Evolutionary conservation across 768 basidiomycete genomes (phyloP).

Genomic region (Rhizopogon roseolus): DNA sequence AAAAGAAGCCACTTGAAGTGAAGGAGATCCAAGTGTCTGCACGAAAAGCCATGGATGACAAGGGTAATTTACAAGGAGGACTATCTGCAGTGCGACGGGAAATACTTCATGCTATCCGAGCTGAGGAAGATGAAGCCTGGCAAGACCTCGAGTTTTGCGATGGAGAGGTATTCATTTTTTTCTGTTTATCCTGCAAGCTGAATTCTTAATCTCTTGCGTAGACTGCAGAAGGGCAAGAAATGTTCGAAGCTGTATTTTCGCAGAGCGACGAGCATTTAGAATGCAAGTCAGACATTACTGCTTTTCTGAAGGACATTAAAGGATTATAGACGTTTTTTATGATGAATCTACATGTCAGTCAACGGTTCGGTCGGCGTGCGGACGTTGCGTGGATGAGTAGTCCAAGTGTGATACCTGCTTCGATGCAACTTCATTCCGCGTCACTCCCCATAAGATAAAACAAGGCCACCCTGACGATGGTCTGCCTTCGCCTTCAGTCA

Average conservation of each 20-base stretch:
- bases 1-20: constrained; percentile 54
- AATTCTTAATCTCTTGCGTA: constrained; percentile 24
- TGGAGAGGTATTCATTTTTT: constrained; percentile 44
- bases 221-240: constrained; percentile 52
- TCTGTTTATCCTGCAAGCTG: neutral
- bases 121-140: constrained; percentile 80
- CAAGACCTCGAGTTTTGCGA: constrained; percentile 62
- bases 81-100: constrained; percentile 70
- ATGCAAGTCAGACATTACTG: constrained; percentile 51
- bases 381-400: neutral
- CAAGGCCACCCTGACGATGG: neutral
- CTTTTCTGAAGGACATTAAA: constrained; percentile 53
- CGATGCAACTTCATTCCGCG: neutral
- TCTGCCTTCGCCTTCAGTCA: neutral
- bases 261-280: constrained; percentile 43
- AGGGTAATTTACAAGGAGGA: constrained; percentile 54
- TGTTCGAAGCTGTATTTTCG: constrained; percentile 64
- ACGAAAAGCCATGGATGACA: constrained; percentile 61
- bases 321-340: constrained; percentile 35
- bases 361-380: neutral
- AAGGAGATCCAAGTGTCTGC: constrained; percentile 78
- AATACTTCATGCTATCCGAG: constrained; percentile 67
- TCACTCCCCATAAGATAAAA: neutral
- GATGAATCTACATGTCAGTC: neutral
- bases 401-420: neutral